Percentiles rank a stretch among this genome's conserved stretches.
Evolutionary conservation across 1,284 basidiomycete genomes (phyloP).

Genomic region (Malassezia slooffiae): DNA sequence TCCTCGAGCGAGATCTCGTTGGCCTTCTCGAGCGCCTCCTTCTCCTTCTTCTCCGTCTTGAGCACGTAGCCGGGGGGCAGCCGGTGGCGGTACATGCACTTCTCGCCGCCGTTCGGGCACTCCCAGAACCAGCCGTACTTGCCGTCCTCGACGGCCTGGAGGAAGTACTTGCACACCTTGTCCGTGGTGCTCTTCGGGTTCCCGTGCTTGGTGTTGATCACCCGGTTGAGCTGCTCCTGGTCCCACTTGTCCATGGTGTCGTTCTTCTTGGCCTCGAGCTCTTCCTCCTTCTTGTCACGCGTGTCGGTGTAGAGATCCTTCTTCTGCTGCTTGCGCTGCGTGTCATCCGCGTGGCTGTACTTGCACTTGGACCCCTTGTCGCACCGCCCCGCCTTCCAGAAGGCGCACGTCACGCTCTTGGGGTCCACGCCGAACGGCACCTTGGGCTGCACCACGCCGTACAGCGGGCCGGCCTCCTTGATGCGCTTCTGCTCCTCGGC

Average conservation of each 20-base stretch:
- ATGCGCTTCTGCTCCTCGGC: slow-evolving; percentile 70
- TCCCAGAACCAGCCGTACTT: slow-evolving; percentile 86
- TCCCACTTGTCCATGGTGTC: slow-evolving; percentile 99
- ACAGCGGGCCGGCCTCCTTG: slow-evolving; percentile 32
- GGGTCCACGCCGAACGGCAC: slow-evolving; percentile 74
- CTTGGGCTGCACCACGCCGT: slow-evolving; percentile 53
- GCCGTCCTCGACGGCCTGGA: slow-evolving; percentile 87
- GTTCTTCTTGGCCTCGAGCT: slow-evolving; percentile 51
- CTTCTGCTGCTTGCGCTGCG: slow-evolving; percentile 86
- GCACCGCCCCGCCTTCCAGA: slow-evolving; percentile 29
- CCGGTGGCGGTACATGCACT: slow-evolving; percentile 89
- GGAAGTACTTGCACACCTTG: slow-evolving; percentile 89
- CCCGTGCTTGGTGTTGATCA: slow-evolving; percentile 76
- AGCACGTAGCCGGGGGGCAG: slow-evolving; percentile 76
- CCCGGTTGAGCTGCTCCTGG: slow-evolving; percentile 75
- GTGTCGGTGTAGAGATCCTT: slow-evolving; percentile 87
- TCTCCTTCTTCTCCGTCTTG: slow-evolving; percentile 64
- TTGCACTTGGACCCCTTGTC: slow-evolving; percentile 62
- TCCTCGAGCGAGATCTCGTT: slow-evolving; percentile 80
- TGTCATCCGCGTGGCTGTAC: slow-evolving; percentile 70
- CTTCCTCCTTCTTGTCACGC: slow-evolving; percentile 52
- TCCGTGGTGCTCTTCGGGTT: slow-evolving; percentile 87
- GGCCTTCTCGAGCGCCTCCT: slow-evolving; percentile 65
- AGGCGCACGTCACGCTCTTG: slow-evolving; percentile 33
- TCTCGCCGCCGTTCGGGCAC: slow-evolving; percentile 52